phyloP scores from a whole-genome alignment of 2,329 filamentous ascomycete species.

The Alternaria sp. region DNA sequence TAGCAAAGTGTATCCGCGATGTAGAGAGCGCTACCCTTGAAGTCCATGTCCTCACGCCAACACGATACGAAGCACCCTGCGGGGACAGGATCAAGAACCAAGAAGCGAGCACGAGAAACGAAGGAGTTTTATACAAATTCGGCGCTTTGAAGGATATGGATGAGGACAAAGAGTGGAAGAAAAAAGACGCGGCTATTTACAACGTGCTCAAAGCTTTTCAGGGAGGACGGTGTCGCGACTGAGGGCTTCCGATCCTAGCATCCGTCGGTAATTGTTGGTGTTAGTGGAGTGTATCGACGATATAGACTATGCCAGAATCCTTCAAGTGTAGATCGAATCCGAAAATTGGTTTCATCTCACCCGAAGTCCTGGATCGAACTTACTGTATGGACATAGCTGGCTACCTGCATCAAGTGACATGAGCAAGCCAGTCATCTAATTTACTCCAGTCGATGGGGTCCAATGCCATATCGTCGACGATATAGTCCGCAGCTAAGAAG shows the following conservation, averaged over 20 bases:
- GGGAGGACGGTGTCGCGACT: neutral
- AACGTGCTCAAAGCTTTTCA: constrained; percentile 3
- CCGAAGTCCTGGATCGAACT: neutral
- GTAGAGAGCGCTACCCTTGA: neutral
- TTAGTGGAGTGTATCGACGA: too few relatives aligned
- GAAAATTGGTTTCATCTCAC: too few relatives aligned
- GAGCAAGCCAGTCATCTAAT: neutral
- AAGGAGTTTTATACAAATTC: neutral
- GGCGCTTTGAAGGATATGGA: neutral
- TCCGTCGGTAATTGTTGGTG: too few relatives aligned
- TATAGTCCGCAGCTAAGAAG: neutral
- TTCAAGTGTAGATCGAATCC: too few relatives aligned
- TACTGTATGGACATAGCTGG: neutral
- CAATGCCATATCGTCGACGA: neutral
- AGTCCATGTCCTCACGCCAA: constrained; percentile 14
- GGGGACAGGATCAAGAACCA: neutral
- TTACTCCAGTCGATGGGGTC: neutral
- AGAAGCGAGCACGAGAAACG: neutral
- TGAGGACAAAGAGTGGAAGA: neutral
- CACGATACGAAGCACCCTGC: constrained; percentile 8
- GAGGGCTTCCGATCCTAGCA: neutral
- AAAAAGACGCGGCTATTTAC: neutral
- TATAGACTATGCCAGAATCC: too few relatives aligned
- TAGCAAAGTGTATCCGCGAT: constrained; percentile 4
- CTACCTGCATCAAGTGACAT: neutral